Conservation (phyloP, 2,329 filamentous ascomycete genomes). For the Cercospora sp. region DNA sequence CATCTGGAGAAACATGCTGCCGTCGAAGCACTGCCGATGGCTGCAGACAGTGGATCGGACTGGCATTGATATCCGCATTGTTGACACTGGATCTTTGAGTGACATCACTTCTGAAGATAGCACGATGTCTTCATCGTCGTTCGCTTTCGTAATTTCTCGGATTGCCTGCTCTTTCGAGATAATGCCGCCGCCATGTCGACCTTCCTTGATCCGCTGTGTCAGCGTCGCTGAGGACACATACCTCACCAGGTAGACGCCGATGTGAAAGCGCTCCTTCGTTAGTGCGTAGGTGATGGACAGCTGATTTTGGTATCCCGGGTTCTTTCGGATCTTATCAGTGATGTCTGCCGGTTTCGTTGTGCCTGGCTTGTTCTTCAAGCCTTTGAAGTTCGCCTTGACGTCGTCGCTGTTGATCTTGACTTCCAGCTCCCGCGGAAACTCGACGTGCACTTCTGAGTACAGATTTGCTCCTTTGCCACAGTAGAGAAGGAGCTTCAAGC, state of each 20-base stretch:
- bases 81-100: slow-evolving; percentile 88
- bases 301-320: slow-evolving; percentile 69
- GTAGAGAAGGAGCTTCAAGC: slow-evolving; percentile 76
- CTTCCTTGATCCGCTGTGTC: slow-evolving; percentile 63
- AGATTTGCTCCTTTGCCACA: slow-evolving; percentile 63
- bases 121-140: slow-evolving; percentile 79
- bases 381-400: slow-evolving; percentile 88
- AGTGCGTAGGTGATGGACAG: slow-evolving; percentile 89
- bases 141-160: slow-evolving; percentile 74
- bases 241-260: slow-evolving; percentile 74
- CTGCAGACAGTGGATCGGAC: slow-evolving; percentile 77
- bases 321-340: slow-evolving; percentile 71
- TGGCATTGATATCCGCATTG: slow-evolving; percentile 75
- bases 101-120: slow-evolving; percentile 86
- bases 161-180: slow-evolving; percentile 81
- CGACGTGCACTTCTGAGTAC: slow-evolving; percentile 66
- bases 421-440: slow-evolving; percentile 91
- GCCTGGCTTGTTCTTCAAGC: slow-evolving; percentile 92
- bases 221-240: slow-evolving; percentile 70
- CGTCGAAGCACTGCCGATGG: slow-evolving; percentile 95
- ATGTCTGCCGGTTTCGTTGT: slow-evolving; percentile 93
- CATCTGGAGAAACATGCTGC: slow-evolving; percentile 83
- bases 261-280: slow-evolving; percentile 67
- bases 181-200: slow-evolving; percentile 51
- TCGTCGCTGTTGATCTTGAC: slow-evolving; percentile 86